These are phyloP conservation scores for Cenchrus americanus DNA, from an alignment of 176 grass and related monocot genomes.

Conservation along the genomic window DNA sequence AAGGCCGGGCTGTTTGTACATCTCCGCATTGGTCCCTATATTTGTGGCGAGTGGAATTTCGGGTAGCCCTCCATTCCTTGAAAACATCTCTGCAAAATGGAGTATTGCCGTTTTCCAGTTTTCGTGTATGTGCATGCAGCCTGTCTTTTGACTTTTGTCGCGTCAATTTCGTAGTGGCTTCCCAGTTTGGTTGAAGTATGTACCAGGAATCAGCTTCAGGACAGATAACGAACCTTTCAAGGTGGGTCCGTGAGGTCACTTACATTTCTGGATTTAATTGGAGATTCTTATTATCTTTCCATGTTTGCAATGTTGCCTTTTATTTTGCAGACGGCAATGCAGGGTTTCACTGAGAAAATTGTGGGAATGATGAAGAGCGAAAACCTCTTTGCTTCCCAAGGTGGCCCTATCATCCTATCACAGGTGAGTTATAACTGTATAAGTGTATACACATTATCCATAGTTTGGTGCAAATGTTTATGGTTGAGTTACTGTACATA, in stretches of 20 bases:
- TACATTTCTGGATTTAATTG: slow-evolving; percentile 39
- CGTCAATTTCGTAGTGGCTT: slow-evolving; percentile 70
- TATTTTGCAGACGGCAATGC: slow-evolving; percentile 84
- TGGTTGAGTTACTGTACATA: slow-evolving; percentile 2
- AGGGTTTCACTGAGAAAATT: slow-evolving; percentile 94
- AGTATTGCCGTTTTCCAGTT: slow-evolving; percentile 13
- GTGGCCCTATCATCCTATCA: slow-evolving; percentile 96
- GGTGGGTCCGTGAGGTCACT: slow-evolving; percentile 61
- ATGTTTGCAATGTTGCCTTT: slow-evolving; percentile 20
- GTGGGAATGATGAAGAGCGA: slow-evolving; percentile 93
- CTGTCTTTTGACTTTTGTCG: slow-evolving; percentile 24
- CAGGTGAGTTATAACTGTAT: slow-evolving; percentile 74
- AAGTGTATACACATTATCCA: slow-evolving; percentile 35
- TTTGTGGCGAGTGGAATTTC: slow-evolving; percentile 99
- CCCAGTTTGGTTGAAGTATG: slow-evolving; percentile 98
- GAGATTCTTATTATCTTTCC: background rate
- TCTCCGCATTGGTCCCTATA: slow-evolving; percentile 95
- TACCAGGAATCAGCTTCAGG: slow-evolving; percentile 98
- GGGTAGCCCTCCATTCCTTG: slow-evolving; percentile 60
- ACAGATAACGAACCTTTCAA: slow-evolving; percentile 98
- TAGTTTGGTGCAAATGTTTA: slow-evolving; percentile 2
- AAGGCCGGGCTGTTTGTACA: slow-evolving; percentile 90
- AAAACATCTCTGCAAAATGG: slow-evolving; percentile 4
- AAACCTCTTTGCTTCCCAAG: slow-evolving; percentile 92
- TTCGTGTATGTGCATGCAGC: slow-evolving; percentile 26